Evolutionary conservation across 495 filamentous ascomycete genomes (phyloP), one percentile per base, ranked within the genome.

Genomic region (Polyplosphaeria fusca): DNA sequence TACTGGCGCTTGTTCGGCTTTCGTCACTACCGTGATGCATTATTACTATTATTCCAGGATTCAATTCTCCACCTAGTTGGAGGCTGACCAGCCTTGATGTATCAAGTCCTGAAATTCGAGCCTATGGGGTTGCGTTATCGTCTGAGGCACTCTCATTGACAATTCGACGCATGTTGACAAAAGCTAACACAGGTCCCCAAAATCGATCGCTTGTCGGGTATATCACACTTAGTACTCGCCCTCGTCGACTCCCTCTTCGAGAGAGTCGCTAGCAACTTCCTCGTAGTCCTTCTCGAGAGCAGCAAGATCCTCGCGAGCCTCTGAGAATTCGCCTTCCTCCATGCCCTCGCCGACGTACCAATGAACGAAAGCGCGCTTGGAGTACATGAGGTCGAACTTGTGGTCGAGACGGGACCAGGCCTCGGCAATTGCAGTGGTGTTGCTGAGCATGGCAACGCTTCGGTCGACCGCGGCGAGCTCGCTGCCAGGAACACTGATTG

Each of bases 331-430:
- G 61, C 89, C 89, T 71, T 95, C 89, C 77, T 95, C 89, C 89
- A 95, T 95, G 74, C 89, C 89, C 75, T 95, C 89, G 65, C 89
- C 89, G 41, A 95, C 89, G 67, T 95, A 95, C 89, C 89, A 95
- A 73, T 95, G 89, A 14, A 95, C 89, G 68, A 95, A 95, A 38
- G 89, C 89, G 65, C 89, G 87, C 82, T 95, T 95, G 76, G 82
- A 87, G 78, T 95, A 94, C 90, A 95, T 95, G 61, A 95, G 87
- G 65, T 95, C 90, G 74, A 95, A 95, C 75, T 95, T 95, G 77
- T 89, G 83, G 72, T 92, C 88, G 25, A 95, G 78, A 60, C 88
- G 86, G 41, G 80, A 82, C 90, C 90, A 95, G 39, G 90, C 89
- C 73, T 95, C 89, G 41, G 89, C 83, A 56, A 95, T 93, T 54